Percentiles rank a stretch among this genome's conserved stretches.
Conservation (phyloP, 768 basidiomycete species). For the Mycena indigotica region DNA sequence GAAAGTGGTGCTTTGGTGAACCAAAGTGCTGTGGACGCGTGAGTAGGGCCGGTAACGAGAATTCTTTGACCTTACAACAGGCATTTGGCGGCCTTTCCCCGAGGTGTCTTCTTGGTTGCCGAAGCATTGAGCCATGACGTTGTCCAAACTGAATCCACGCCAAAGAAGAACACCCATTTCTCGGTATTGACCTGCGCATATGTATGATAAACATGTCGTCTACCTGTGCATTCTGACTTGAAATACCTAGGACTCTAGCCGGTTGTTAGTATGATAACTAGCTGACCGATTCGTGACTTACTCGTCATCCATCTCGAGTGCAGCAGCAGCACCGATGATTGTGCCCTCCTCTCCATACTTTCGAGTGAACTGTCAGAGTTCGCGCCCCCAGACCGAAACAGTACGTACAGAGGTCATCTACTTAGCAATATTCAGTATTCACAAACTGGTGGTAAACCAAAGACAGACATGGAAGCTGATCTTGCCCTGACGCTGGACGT, state of each 20-base stretch:
- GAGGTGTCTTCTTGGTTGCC: slow-evolving; percentile 79
- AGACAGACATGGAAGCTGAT: slow-evolving; percentile 82
- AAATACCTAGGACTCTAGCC: slow-evolving; percentile 1
- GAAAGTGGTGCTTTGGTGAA: slow-evolving; percentile 81
- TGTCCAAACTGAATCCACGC: slow-evolving; percentile 78
- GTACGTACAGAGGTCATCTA: slow-evolving; percentile 82
- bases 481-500: slow-evolving; percentile 91
- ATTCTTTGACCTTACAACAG: slow-evolving; percentile 59
- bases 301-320: slow-evolving; percentile 82
- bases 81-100: slow-evolving; percentile 91
- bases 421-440: slow-evolving; percentile 5
- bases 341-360: slow-evolving; percentile 92
- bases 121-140: slow-evolving; percentile 91
- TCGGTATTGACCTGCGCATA: slow-evolving; percentile 78
- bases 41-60: slow-evolving; percentile 1
- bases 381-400: slow-evolving; percentile 6
- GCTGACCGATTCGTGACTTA: no score
- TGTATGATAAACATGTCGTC: no score
- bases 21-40: slow-evolving; percentile 72
- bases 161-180: slow-evolving; percentile 91
- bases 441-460: neutral
- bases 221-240: neutral
- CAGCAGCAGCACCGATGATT: slow-evolving; percentile 87
- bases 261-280: no score
- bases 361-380: neutral